Evolutionary conservation across 345 rosid species (phyloP).

Genomic region (Draba incana): DNA sequence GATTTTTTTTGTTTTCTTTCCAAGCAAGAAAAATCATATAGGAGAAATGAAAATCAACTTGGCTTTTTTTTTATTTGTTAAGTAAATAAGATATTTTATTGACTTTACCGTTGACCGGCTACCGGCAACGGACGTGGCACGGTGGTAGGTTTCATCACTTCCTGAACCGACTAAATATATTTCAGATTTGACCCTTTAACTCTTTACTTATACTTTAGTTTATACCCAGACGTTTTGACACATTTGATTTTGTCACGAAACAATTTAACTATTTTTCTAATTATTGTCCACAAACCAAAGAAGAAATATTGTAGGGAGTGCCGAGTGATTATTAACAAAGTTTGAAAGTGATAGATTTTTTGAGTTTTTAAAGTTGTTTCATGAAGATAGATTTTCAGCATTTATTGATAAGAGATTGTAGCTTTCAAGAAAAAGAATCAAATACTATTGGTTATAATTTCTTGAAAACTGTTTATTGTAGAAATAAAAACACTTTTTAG

Average conservation of each 20-base stretch:
- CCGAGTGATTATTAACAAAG: too few species aligned
- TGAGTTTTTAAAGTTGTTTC: too few species aligned
- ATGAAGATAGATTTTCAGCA: too few species aligned
- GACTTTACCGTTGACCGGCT: slow-evolving; percentile 41
- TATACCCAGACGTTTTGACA: not conserved
- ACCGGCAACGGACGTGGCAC: slow-evolving; percentile 41
- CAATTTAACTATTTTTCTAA: not conserved
- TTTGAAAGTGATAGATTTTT: too few species aligned
- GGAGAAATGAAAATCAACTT: slow-evolving; percentile 33
- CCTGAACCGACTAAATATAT: slow-evolving; percentile 29
- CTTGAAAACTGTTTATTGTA: too few species aligned
- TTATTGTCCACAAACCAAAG: too few species aligned
- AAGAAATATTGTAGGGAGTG: too few species aligned
- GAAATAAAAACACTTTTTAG: too few species aligned
- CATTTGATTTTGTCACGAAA: not conserved
- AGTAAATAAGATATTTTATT: slow-evolving; percentile 16
- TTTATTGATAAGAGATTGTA: too few species aligned
- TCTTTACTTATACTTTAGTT: not conserved
- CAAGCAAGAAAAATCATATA: slow-evolving; percentile 47
- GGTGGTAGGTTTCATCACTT: slow-evolving; percentile 27
- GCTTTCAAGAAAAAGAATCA: too few species aligned
- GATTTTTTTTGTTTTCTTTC: slow-evolving; percentile 47
- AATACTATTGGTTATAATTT: too few species aligned
- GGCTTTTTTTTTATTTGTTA: slow-evolving; percentile 2
- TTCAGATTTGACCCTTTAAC: not conserved